phyloP scores from a whole-genome alignment of 2,329 filamentous ascomycete genomes.

The Penicillium sp. region DNA sequence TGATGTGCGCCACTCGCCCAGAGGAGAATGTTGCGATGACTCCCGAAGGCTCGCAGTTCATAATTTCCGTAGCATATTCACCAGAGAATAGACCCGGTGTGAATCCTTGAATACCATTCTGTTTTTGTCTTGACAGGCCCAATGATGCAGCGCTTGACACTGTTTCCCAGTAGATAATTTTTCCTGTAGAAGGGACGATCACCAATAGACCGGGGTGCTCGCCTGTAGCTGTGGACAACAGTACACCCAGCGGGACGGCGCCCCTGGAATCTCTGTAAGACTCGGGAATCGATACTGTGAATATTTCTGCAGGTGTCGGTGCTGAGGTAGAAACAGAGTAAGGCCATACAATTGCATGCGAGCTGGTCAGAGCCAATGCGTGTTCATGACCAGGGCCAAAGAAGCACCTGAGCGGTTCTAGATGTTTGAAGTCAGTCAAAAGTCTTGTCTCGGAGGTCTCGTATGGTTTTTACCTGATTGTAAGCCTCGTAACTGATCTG shows the following conservation, averaged over 20 bases:
- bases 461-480: constrained; percentile 54
- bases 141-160: constrained; percentile 84
- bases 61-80: constrained; percentile 72
- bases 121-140: constrained; percentile 77
- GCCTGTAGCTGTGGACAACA: constrained; percentile 76
- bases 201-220: constrained; percentile 83
- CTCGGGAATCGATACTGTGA: constrained; percentile 76
- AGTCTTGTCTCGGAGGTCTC: constrained; percentile 27
- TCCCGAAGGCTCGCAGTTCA: constrained; percentile 81
- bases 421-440: constrained; percentile 13
- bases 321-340: constrained; percentile 57
- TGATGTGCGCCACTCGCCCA: constrained; percentile 82
- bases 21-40: constrained; percentile 82
- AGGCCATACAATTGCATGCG: constrained; percentile 85
- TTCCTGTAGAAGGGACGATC: constrained; percentile 78
- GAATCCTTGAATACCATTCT: constrained; percentile 72
- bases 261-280: constrained; percentile 65
- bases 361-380: constrained; percentile 75
- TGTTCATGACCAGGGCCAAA: constrained; percentile 66
- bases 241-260: constrained; percentile 74
- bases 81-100: constrained; percentile 74
- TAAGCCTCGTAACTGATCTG: constrained; percentile 69
- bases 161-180: constrained; percentile 92
- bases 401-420: constrained; percentile 64
- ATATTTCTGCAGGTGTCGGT: constrained; percentile 57